These are phyloP conservation scores for Debaryomyces hansenii DNA, from an alignment of 805 yeast species.

Conservation along the genomic window DNA sequence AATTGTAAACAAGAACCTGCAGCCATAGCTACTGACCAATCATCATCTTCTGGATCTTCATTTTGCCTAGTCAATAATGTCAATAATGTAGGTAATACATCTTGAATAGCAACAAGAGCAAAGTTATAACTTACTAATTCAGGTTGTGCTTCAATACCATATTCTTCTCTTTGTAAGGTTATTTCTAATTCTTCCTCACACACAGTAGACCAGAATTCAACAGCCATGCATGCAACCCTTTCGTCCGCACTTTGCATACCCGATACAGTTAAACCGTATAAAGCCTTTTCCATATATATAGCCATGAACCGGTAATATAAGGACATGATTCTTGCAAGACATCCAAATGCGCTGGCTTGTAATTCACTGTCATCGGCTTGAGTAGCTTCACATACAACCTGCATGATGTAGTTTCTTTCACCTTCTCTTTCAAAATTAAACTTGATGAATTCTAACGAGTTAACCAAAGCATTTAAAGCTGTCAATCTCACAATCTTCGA, in stretches of 20 bases:
- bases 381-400: constrained; percentile 98
- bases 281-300: constrained; percentile 95
- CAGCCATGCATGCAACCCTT: constrained; percentile 95
- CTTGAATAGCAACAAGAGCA: constrained; percentile 79
- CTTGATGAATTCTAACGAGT: constrained; percentile 86
- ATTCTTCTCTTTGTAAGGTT: constrained; percentile 64
- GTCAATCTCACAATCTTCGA: constrained; percentile 76
- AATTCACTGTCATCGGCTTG: constrained; percentile 79
- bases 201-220: constrained; percentile 99
- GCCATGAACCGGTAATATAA: constrained; percentile 87
- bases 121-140: constrained; percentile 68
- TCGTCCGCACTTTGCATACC: constrained; percentile 89
- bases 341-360: constrained; percentile 95
- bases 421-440: constrained; percentile 89
- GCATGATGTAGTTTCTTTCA: constrained; percentile 96
- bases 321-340: constrained; percentile 88
- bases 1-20: constrained; percentile 96
- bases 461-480: constrained; percentile 88
- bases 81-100: constrained; percentile 85
- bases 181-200: constrained; percentile 95
- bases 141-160: constrained; percentile 43
- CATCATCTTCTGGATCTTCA: constrained; percentile 93
- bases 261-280: constrained; percentile 81
- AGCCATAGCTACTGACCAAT: constrained; percentile 98
- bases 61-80: constrained; percentile 80